Base-by-base conservation (phyloP, 805 yeast species). In the Saturnispora galanensis region DNA sequence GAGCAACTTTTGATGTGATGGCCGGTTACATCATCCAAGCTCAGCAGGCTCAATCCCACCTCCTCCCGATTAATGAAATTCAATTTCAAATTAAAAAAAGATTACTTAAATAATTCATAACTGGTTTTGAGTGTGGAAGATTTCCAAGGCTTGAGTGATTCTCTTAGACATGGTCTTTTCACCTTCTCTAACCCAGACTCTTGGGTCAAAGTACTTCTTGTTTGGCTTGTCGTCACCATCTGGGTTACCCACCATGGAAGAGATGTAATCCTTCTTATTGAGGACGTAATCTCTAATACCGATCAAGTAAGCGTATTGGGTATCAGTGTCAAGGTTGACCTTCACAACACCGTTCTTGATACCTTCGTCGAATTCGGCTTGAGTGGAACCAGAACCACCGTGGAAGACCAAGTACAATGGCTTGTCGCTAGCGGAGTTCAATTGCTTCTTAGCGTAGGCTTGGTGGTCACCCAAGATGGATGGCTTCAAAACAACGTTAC, bases 161-260 rank as follows among this genome's bases (percentile, higher is more conserved):
- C 97, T 86, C 57, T 68, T 71, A 56, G 80, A 57, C 97, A 93
- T 90, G 65, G 97, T 88, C 88, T 88, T 88, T 79, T 93, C 98
- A 79, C 98, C 97, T 76, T 90, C 97, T 80, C 97, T 89, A 57
- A 93, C 97, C 98, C 98, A 93, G 71, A 89, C 97, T 82, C 98
- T 90, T 74, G 98, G 98, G 76, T 93, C 98, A 67, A 87, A 93
- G 87, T 74, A 88, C 77, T 93, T 93, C 89, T 93, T 93, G 90
- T 93, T 93, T 75, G 98, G 98, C 79, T 87, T 85, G 74, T 93
- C 97, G 47, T 74, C 90, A 70, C 97, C 98, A 17, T 90, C 96
- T 73, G 98, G 98, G 94, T 93, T 93, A 73, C 98, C 98, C 62
- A 93, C 96, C 71, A 71, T 84, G 47, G 83, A 53, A 74, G 76